Percentiles rank a stretch among this genome's conserved stretches.
Evolutionary conservation across 768 basidiomycete genomes (phyloP).

Genomic region (Suillus weaverae): DNA sequence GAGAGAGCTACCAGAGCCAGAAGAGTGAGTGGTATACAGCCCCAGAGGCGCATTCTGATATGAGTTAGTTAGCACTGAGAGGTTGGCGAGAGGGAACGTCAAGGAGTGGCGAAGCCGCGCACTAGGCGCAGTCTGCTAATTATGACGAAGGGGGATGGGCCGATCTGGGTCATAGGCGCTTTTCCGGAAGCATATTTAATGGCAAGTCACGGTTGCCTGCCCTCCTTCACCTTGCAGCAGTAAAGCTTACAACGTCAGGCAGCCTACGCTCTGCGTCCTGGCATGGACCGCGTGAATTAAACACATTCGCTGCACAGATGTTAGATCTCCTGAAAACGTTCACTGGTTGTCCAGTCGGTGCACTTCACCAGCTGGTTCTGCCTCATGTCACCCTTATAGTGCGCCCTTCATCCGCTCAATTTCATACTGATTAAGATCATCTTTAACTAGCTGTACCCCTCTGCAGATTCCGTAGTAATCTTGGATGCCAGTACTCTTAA

Average conservation of each 20-base stretch:
- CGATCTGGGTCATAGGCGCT: background rate
- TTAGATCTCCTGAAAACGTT: constrained; percentile 47
- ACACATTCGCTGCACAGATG: constrained; percentile 33
- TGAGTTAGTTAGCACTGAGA: constrained; percentile 4
- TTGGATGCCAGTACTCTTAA: constrained; percentile 68
- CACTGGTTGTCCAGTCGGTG: constrained; percentile 51
- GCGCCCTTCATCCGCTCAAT: constrained; percentile 21
- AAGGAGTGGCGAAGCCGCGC: background rate
- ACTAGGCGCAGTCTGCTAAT: background rate
- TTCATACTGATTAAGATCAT: constrained; percentile 4
- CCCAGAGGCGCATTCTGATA: constrained; percentile 33
- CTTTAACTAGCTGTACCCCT: constrained; percentile 61
- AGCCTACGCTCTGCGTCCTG: background rate
- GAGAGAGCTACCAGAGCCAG: constrained; percentile 22
- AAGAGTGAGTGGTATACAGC: constrained; percentile 36
- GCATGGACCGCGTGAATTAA: background rate
- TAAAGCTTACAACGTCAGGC: background rate
- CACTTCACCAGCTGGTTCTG: constrained; percentile 58
- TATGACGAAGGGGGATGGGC: constrained; percentile 3
- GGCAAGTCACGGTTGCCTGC: background rate
- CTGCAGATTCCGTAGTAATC: constrained; percentile 67
- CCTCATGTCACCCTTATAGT: constrained; percentile 60
- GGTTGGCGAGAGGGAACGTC: constrained; percentile 5
- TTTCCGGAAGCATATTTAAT: background rate
- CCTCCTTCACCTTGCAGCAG: constrained; percentile 1